Base-by-base conservation (phyloP, 495 filamentous ascomycete species). In the Lasiosphaeria ovina region DNA sequence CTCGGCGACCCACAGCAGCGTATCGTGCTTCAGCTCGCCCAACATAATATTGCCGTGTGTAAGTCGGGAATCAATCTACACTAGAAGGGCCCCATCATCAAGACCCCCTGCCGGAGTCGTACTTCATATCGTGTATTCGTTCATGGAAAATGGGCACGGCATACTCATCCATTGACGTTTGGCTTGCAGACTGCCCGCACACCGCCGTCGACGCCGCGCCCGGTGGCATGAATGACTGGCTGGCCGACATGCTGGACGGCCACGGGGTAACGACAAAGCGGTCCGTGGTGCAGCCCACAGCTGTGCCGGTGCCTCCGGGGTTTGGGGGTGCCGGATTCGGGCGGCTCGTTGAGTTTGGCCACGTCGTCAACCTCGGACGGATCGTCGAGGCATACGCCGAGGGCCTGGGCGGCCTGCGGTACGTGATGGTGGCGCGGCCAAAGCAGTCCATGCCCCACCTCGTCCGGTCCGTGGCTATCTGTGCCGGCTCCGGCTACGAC, bases 171-270 rank as follows among this genome's bases (percentile, higher is more conserved):
- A 38, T 12, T 35, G 3, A 33, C 35, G 9, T 35, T 38, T 16
- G 34, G 17, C 53, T 11, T 10, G 38, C 17, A 67, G 65, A 98
- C 77, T 91, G 87, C 55, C 94, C 94, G 0, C 94, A 98, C 69
- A 98, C 93, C 0, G 93, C 94, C 3, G 84, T 97, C 55, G 94
- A 98, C 76, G 91, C 92, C 33, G 89, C 89, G 0, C 85, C 87
- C 6, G 89, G 87, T 14, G 94, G 94, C 31, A 82, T 98, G 60
- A 93, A 90, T 60, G 92, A 97, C 76, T 98, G 94, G 94, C 88
- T 98, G 17, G 92, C 89, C 53, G 89, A 96, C 73, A 89, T 96
- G 52, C 88, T 91, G 33, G 73, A 64, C 40, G 33, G 57, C 24
- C 53, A 60, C 52, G 51, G 61, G 17, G 64, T 70, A 31, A 55